phyloP scores from a whole-genome alignment of 2,329 filamentous ascomycete genomes.

The Curvularia lunata region DNA sequence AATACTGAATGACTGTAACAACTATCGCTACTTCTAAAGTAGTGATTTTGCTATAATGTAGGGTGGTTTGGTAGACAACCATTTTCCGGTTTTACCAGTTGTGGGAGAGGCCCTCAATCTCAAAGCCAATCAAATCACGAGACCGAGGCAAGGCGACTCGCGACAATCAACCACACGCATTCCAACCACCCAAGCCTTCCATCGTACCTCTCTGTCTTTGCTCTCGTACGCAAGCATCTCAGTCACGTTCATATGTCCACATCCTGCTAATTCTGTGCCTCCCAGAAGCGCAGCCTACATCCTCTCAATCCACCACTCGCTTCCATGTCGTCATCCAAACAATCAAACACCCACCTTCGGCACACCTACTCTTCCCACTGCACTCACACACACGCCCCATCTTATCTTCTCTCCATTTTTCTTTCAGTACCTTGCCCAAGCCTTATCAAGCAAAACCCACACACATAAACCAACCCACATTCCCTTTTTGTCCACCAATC shows the following conservation, averaged over 20 bases:
- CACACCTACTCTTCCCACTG: neutral
- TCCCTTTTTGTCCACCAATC: neutral
- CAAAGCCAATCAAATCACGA: too few species aligned
- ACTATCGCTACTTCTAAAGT: too few species aligned
- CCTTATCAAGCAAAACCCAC: neutral
- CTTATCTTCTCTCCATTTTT: neutral
- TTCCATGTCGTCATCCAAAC: neutral
- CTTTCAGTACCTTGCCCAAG: neutral
- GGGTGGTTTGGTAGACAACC: too few species aligned
- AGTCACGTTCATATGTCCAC: neutral
- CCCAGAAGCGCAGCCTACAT: neutral
- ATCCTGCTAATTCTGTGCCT: neutral
- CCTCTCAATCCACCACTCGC: neutral
- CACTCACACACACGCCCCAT: neutral
- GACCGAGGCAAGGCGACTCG: too few species aligned
- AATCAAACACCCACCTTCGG: neutral
- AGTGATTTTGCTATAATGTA: too few species aligned
- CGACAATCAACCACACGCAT: too few species aligned
- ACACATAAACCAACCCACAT: neutral
- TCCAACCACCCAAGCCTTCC: too few species aligned
- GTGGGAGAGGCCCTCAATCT: too few species aligned
- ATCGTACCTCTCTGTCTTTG: neutral
- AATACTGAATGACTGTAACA: too few species aligned
- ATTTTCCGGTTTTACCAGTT: too few species aligned
- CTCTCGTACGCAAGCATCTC: neutral